A percentile compares a stretch with the other conserved stretches of the same genome.
These are phyloP conservation scores for Galerina marginata DNA, from an alignment of 768 basidiomycete species.

Conservation along the genomic window DNA sequence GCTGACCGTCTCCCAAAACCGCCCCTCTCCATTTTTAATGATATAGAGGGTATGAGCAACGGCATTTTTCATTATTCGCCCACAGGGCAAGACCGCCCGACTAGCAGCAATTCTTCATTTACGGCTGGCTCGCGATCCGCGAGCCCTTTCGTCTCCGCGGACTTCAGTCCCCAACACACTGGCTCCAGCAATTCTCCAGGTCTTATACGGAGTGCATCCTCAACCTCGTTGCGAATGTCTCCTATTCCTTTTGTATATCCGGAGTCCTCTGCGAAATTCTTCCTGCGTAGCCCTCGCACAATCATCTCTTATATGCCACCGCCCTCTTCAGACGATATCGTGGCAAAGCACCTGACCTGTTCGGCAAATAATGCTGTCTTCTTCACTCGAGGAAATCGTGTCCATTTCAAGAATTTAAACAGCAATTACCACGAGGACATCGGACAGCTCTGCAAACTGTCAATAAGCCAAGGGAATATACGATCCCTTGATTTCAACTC, in stretches of 20 bases:
- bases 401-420: conserved; percentile 55
- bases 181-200: conserved; percentile 12
- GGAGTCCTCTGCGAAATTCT: conserved; percentile 31
- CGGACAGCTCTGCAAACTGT: conserved; percentile 55
- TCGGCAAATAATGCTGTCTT: conserved; percentile 50
- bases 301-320: conserved; percentile 32
- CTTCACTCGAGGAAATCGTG: conserved; percentile 59
- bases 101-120: conserved; percentile 34
- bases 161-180: not conserved
- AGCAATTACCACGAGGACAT: conserved; percentile 43
- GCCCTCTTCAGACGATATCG: conserved; percentile 17
- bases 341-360: conserved; percentile 43
- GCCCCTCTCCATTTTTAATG: conserved; percentile 3
- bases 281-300: conserved; percentile 26
- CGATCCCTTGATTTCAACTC: conserved; percentile 47
- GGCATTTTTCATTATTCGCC: conserved; percentile 24
- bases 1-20: conserved; percentile 13
- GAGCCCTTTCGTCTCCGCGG: conserved; percentile 10
- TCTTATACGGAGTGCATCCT: conserved; percentile 34
- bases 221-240: conserved; percentile 21
- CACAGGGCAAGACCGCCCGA: conserved; percentile 18
- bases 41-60: conserved; percentile 6
- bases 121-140: conserved; percentile 20
- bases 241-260: conserved; percentile 25
- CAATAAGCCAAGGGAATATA: conserved; percentile 50